phyloP scores from a whole-genome alignment of 202 grass and related monocot species.

The Carex arenaria region DNA sequence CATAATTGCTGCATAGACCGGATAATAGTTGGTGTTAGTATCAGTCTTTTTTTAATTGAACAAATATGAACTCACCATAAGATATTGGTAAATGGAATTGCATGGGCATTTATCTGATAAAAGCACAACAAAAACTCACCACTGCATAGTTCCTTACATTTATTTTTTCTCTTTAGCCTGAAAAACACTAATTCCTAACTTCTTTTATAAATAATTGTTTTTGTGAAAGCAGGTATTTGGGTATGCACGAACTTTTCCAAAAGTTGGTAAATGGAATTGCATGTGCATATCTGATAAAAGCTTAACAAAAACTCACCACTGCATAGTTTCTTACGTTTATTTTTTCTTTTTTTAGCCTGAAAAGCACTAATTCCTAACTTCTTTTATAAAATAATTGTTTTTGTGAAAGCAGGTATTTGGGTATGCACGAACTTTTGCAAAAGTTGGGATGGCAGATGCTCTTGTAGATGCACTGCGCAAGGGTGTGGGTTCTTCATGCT shows the following conservation, averaged over 20 bases:
- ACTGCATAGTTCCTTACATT: background rate
- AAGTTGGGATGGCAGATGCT: slow-evolving; percentile 73
- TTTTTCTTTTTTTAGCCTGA: background rate
- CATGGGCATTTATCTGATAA: slow-evolving; percentile 7
- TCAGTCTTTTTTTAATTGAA: background rate
- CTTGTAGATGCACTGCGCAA: slow-evolving; percentile 60
- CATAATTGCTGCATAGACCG: background rate
- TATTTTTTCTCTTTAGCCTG: too few species aligned
- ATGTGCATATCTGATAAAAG: slow-evolving; percentile 3
- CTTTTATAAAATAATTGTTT: slow-evolving; percentile 11
- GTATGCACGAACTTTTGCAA: slow-evolving; percentile 87
- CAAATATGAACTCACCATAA: background rate
- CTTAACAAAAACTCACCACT: background rate
- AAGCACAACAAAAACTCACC: background rate
- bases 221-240: slow-evolving; percentile 66
- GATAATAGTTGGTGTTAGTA: background rate
- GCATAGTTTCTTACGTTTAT: background rate
- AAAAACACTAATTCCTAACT: too few species aligned
- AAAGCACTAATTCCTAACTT: background rate
- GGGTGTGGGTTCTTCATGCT: slow-evolving; percentile 49
- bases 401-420: slow-evolving; percentile 66
- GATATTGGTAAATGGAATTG: background rate
- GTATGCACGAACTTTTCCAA: slow-evolving; percentile 85
- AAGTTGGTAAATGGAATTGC: slow-evolving; percentile 36
- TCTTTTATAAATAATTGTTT: slow-evolving; percentile 9